These are phyloP conservation scores for Delonix regia DNA, from an alignment of 306 rosid genomes.

Conservation along the genomic window DNA sequence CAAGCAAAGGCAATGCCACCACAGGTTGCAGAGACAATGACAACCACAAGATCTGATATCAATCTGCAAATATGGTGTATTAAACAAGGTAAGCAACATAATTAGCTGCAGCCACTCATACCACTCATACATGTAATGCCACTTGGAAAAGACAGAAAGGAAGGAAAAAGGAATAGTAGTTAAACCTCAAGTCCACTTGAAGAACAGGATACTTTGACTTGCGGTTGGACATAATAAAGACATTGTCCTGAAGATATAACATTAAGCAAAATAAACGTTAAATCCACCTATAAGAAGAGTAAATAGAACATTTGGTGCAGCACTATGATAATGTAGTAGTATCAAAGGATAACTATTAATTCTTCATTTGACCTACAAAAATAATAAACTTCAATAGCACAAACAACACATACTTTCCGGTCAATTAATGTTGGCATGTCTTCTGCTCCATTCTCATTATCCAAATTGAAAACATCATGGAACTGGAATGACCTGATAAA, in stretches of 20 bases:
- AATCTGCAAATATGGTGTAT: slow-evolving; percentile 59
- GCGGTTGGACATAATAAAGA: slow-evolving; percentile 84
- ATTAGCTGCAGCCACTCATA: slow-evolving; percentile 36
- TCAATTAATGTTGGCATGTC: slow-evolving; percentile 95
- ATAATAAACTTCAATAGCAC: slow-evolving; percentile 32
- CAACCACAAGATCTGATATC: slow-evolving; percentile 93
- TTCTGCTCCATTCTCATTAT: slow-evolving; percentile 84
- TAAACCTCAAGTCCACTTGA: slow-evolving; percentile 84
- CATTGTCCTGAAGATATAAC: slow-evolving; percentile 74
- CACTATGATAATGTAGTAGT: slow-evolving; percentile 8
- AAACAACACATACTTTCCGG: slow-evolving; percentile 61
- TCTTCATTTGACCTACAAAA: slow-evolving; percentile 20
- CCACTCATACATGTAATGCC: slow-evolving; percentile 30
- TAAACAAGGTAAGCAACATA: slow-evolving; percentile 40
- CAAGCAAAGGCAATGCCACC: slow-evolving; percentile 99
- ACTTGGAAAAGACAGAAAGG: slow-evolving; percentile 17
- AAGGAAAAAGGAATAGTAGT: slow-evolving; percentile 27
- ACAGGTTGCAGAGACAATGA: slow-evolving; percentile 96
- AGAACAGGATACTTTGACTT: slow-evolving; percentile 95
- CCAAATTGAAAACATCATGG: slow-evolving; percentile 90
- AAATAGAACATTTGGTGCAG: slow-evolving; percentile 15
- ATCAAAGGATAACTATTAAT: neutral
- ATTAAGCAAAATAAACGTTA: slow-evolving; percentile 24
- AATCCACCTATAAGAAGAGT: slow-evolving; percentile 20
- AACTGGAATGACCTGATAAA: slow-evolving; percentile 82